Percentiles rank a stretch among this genome's conserved stretches.
Evolutionary conservation across 2,329 filamentous ascomycete species (phyloP).

Genomic region (Nothophoma quercina): DNA sequence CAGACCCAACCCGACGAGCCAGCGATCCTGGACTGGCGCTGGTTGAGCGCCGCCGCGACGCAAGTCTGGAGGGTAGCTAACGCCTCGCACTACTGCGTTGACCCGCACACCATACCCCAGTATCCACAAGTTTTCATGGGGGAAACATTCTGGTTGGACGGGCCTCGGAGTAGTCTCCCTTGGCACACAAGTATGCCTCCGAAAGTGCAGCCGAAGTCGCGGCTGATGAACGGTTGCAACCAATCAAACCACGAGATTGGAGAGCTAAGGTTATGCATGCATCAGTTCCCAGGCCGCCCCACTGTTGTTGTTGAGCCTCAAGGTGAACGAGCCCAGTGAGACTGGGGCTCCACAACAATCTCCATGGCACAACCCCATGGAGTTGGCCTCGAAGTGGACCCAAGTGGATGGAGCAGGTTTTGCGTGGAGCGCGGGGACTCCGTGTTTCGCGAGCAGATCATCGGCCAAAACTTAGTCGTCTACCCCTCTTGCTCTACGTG

Average conservation of each 20-base stretch:
- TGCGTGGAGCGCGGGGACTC: conserved; percentile 16
- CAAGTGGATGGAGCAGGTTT: conserved; percentile 8
- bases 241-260: conserved; percentile 20
- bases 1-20: conserved; percentile 29
- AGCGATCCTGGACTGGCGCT: conserved; percentile 25
- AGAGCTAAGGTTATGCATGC: conserved; percentile 9
- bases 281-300: conserved; percentile 18
- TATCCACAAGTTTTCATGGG: conserved; percentile 28
- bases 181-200: conserved; percentile 20
- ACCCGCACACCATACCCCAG: conserved; percentile 23
- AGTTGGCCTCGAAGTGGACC: conserved; percentile 24
- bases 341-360: conserved; percentile 29
- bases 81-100: conserved; percentile 22
- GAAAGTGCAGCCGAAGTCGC: conserved; percentile 29
- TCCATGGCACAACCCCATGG: conserved; percentile 35
- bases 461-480: background rate
- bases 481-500: conserved; percentile 9
- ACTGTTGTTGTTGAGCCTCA: conserved; percentile 41
- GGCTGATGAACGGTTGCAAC: conserved; percentile 1
- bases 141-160: conserved; percentile 19
- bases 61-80: conserved; percentile 22
- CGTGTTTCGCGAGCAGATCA: conserved; percentile 6
- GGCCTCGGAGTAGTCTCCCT: conserved; percentile 6
- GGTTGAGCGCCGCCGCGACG: conserved; percentile 21
- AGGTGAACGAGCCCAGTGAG: conserved; percentile 22